Conservation (phyloP, 129 eudicot genomes). For the Pittosporum tobira region DNA sequence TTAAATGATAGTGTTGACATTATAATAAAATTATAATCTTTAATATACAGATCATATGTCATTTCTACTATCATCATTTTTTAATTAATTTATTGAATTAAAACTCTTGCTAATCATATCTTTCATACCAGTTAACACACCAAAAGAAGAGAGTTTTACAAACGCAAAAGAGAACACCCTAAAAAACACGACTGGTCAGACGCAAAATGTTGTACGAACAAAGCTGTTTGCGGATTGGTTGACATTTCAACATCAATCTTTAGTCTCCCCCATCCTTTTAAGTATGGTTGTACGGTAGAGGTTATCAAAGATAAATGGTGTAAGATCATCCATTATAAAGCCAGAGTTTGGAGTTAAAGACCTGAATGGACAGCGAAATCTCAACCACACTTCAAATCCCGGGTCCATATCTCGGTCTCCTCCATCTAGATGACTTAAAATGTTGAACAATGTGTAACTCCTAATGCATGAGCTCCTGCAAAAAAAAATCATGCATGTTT, state of each 20-base stretch:
- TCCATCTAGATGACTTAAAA: slow-evolving; percentile 14
- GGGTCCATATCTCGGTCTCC: not conserved
- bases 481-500: not conserved
- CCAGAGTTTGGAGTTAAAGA: slow-evolving; percentile 6
- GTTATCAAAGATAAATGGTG: slow-evolving; percentile 24
- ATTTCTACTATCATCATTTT: too few relatives aligned
- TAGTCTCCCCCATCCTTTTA: slow-evolving; percentile 24
- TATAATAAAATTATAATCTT: too few relatives aligned
- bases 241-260: slow-evolving; percentile 27
- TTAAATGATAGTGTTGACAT: too few relatives aligned
- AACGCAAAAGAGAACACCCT: slow-evolving; percentile 30
- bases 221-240: slow-evolving; percentile 17
- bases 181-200: slow-evolving; percentile 18
- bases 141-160: slow-evolving; percentile 24
- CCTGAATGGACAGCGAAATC: slow-evolving; percentile 16
- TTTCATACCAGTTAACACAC: slow-evolving; percentile 25
- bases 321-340: slow-evolving; percentile 28
- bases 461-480: slow-evolving; percentile 41
- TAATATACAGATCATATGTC: too few relatives aligned
- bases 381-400: not conserved
- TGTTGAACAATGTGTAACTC: slow-evolving; percentile 31
- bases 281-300: slow-evolving; percentile 15
- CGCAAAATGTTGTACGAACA: slow-evolving; percentile 20
- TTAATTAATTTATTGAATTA: slow-evolving; percentile 10
- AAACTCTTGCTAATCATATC: slow-evolving; percentile 26